phyloP scores from a whole-genome alignment of 257 asterid species.

The Forsythia suspensa region DNA sequence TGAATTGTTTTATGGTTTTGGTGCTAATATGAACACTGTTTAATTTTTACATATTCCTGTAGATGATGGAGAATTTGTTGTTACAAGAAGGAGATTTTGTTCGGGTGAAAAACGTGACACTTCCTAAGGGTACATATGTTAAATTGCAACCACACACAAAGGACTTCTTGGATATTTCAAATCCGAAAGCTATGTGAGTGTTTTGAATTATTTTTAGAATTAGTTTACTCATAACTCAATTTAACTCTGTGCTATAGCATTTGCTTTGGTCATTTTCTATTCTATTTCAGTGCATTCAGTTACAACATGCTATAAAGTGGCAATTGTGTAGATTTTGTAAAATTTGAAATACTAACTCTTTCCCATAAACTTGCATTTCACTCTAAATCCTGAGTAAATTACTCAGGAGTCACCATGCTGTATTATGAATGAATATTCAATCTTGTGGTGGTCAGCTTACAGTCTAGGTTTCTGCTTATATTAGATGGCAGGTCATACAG shows the following conservation, averaged over 20 bases:
- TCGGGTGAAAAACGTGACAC: constrained; percentile 81
- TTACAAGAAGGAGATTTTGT: constrained; percentile 93
- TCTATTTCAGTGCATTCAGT: neutral
- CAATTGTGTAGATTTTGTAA: neutral
- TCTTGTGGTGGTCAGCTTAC: neutral
- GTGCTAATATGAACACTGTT: constrained; percentile 14
- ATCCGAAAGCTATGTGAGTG: constrained; percentile 97
- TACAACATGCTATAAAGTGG: neutral
- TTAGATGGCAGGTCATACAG: neutral
- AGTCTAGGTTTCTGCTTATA: neutral
- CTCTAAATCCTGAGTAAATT: neutral
- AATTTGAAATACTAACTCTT: neutral
- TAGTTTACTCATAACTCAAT: neutral
- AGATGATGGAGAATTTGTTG: constrained; percentile 98
- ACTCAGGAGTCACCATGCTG: neutral
- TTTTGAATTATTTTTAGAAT: constrained; percentile 10
- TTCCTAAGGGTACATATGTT: constrained; percentile 93
- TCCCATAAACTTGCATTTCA: neutral
- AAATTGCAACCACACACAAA: constrained; percentile 95
- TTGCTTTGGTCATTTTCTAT: neutral
- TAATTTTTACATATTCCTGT: constrained; percentile 20
- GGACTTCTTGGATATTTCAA: constrained; percentile 95
- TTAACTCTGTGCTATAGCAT: neutral
- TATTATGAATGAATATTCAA: neutral
- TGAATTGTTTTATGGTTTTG: neutral